Conservation (phyloP, 352 stramenopile species). For the Pythium sp. region DNA sequence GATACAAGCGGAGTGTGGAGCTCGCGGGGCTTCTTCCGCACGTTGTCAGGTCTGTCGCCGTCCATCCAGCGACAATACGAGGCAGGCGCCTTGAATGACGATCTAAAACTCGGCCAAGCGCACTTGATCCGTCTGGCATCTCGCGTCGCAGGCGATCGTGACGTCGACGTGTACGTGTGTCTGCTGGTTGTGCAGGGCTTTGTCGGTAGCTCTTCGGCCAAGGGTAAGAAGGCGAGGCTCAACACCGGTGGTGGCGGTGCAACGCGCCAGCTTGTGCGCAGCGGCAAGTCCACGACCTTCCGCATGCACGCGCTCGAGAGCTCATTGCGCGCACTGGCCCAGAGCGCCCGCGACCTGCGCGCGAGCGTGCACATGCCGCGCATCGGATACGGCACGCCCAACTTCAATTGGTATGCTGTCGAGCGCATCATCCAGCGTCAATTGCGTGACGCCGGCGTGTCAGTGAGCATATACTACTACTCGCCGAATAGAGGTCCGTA, state of each 20-base stretch:
- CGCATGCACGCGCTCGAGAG: slow-evolving; percentile 61
- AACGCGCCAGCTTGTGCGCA: slow-evolving; percentile 28
- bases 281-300: slow-evolving; percentile 64
- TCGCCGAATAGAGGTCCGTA: slow-evolving; percentile 21
- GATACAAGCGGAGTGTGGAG: slow-evolving; percentile 76
- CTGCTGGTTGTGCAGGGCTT: slow-evolving; percentile 74
- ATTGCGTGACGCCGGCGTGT: slow-evolving; percentile 47
- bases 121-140: slow-evolving; percentile 52
- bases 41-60: slow-evolving; percentile 48
- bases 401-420: slow-evolving; percentile 84
- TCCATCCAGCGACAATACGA: slow-evolving; percentile 64
- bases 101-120: slow-evolving; percentile 72
- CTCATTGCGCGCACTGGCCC: slow-evolving; percentile 38
- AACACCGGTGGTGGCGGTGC: slow-evolving; percentile 13
- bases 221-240: slow-evolving; percentile 47
- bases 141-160: slow-evolving; percentile 4
- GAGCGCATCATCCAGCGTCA: slow-evolving; percentile 69
- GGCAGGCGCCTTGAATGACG: slow-evolving; percentile 41
- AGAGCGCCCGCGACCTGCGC: slow-evolving; percentile 28
- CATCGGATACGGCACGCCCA: slow-evolving; percentile 70
- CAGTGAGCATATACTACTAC: slow-evolving; percentile 76
- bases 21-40: slow-evolving; percentile 69
- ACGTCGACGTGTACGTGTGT: slow-evolving; percentile 47
- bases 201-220: slow-evolving; percentile 22
- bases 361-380: slow-evolving; percentile 74